phyloP scores from a whole-genome alignment of 805 yeast genomes.

The Nakazawaea wickerhamii region DNA sequence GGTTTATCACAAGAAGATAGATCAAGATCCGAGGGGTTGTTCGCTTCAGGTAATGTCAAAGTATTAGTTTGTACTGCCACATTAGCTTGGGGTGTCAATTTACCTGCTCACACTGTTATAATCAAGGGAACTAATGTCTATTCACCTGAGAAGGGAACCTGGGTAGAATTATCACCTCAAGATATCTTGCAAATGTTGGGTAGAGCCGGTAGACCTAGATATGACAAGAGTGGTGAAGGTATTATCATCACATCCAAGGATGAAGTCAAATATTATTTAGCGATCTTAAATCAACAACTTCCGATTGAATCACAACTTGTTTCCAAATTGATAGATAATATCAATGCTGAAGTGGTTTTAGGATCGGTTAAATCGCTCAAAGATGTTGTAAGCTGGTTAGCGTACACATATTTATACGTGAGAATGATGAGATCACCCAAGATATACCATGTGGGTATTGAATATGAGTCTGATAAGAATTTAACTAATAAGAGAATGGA shows the following conservation, averaged over 20 bases:
- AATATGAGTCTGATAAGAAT: constrained; percentile 45
- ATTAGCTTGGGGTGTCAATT: constrained; percentile 94
- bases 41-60: constrained; percentile 82
- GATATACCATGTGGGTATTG: constrained; percentile 70
- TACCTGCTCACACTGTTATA: constrained; percentile 92
- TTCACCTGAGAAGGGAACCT: constrained; percentile 81
- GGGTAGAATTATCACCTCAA: constrained; percentile 92
- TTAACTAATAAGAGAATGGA: constrained; percentile 55
- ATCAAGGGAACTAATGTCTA: constrained; percentile 92
- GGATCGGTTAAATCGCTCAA: constrained; percentile 57
- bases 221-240: constrained; percentile 91
- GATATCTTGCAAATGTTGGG: constrained; percentile 97
- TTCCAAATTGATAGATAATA: constrained; percentile 59
- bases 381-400: constrained; percentile 79
- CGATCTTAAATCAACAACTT: constrained; percentile 83
- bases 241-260: constrained; percentile 83
- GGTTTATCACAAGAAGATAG: constrained; percentile 74
- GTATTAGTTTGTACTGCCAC: constrained; percentile 89
- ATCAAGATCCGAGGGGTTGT: constrained; percentile 73
- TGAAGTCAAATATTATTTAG: constrained; percentile 83
- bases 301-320: constrained; percentile 90
- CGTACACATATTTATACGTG: constrained; percentile 70
- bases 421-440: constrained; percentile 73
- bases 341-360: constrained; percentile 83
- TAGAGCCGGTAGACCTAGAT: constrained; percentile 95